Conservation (phyloP, 768 basidiomycete species). For the Rhodocollybia butyracea region DNA sequence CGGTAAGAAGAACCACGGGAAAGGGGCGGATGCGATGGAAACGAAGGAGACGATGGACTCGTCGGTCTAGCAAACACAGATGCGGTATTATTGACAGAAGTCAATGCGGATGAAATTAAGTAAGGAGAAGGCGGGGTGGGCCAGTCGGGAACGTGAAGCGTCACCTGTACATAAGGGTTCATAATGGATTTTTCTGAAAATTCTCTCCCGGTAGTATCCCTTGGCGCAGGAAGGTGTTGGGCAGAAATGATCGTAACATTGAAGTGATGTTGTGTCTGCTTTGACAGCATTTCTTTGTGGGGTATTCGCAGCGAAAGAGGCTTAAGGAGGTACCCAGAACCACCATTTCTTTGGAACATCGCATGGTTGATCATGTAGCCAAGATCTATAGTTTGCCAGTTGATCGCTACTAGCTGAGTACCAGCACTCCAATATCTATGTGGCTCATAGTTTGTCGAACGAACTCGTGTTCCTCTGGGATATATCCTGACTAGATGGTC, state of each 20-base stretch:
- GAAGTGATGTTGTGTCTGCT: slow-evolving; percentile 56
- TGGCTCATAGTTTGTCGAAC: slow-evolving; percentile 85
- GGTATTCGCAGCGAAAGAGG: slow-evolving; percentile 70
- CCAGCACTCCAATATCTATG: slow-evolving; percentile 89
- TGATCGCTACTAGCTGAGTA: slow-evolving; percentile 87
- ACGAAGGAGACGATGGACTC: slow-evolving; percentile 17
- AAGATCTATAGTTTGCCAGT: slow-evolving; percentile 96
- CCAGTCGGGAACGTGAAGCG: slow-evolving; percentile 78
- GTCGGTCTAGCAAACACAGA: not conserved
- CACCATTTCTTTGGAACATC: slow-evolving; percentile 92
- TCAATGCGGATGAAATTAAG: not conserved
- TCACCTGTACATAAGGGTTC: slow-evolving; percentile 82
- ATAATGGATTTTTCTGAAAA: slow-evolving; percentile 49
- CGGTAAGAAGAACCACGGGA: slow-evolving; percentile 46
- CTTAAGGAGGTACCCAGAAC: slow-evolving; percentile 87
- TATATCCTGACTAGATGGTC: slow-evolving; percentile 84
- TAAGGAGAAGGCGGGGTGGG: slow-evolving; percentile 15
- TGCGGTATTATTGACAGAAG: not conserved
- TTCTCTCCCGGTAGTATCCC: slow-evolving; percentile 61
- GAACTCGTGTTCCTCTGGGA: slow-evolving; percentile 78
- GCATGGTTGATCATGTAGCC: slow-evolving; percentile 92
- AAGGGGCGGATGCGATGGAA: slow-evolving; percentile 19
- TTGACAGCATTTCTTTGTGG: slow-evolving; percentile 54
- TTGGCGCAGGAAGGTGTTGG: slow-evolving; percentile 80
- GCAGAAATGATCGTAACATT: slow-evolving; percentile 80